Percentiles rank a stretch among this genome's conserved stretches.
Evolutionary conservation across 1,284 basidiomycete genomes (phyloP).

Genomic region (Fomes fomentarius): DNA sequence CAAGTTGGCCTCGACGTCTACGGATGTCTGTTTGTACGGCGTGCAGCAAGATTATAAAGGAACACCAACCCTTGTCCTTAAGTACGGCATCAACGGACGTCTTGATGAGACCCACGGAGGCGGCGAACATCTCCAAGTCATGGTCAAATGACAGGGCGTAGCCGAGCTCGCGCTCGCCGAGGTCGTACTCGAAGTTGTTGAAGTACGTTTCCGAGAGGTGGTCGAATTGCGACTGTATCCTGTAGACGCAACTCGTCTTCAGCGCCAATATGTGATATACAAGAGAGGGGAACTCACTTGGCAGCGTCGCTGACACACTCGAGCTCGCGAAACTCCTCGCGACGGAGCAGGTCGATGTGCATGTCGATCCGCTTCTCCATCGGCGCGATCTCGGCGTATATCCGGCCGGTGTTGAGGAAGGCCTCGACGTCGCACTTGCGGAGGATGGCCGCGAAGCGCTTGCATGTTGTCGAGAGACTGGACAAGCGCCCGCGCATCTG

Average conservation of each 20-base stretch:
- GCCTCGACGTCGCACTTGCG: conserved; percentile 78
- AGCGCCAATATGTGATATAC: neutral
- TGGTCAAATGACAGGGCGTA: conserved; percentile 81
- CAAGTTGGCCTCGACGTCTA: conserved; percentile 75
- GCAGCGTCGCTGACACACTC: conserved; percentile 90
- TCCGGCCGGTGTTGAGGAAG: conserved; percentile 83
- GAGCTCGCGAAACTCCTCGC: conserved; percentile 90
- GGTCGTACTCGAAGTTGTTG: conserved; percentile 77
- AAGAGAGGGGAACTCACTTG: conserved; percentile 57
- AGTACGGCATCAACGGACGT: conserved; percentile 77
- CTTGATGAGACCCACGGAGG: conserved; percentile 86
- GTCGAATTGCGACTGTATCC: conserved; percentile 89
- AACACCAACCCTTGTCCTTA: conserved; percentile 71
- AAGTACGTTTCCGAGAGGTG: conserved; percentile 90
- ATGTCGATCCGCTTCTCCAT: conserved; percentile 92
- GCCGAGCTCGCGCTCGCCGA: conserved; percentile 88
- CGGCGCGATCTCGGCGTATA: conserved; percentile 83
- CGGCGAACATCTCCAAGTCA: conserved; percentile 91
- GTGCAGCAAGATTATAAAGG: neutral
- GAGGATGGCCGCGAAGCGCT: conserved; percentile 84
- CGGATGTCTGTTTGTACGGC: neutral
- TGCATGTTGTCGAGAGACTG: conserved; percentile 80
- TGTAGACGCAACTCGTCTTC: conserved; percentile 33
- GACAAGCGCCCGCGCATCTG: conserved; percentile 84
- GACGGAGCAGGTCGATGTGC: conserved; percentile 82